These are phyloP conservation scores for Monosporascus sp. DNA, from an alignment of 2,329 filamentous ascomycete species.

Conservation along the genomic window DNA sequence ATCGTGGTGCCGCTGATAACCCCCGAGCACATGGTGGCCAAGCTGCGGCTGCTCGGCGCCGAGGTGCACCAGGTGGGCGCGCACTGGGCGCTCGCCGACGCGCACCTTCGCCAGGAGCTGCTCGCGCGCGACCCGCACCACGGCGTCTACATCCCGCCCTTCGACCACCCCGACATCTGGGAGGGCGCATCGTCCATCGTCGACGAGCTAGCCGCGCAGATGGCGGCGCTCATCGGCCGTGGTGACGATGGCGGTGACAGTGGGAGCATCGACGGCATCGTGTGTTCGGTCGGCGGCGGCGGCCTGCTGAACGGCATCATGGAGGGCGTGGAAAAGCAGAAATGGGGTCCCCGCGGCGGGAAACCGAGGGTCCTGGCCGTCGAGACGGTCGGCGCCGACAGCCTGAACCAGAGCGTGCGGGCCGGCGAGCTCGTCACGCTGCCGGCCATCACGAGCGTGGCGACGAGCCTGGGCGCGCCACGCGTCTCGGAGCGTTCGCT, in stretches of 20 bases:
- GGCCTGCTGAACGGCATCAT: constrained; percentile 74
- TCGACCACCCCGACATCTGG: constrained; percentile 66
- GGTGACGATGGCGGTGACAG: constrained; percentile 19
- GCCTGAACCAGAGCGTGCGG: constrained; percentile 57
- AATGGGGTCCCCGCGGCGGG: constrained; percentile 24
- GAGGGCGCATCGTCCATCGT: constrained; percentile 57
- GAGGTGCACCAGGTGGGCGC: constrained; percentile 64
- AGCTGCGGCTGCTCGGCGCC: constrained; percentile 63
- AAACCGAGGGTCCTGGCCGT: constrained; percentile 57
- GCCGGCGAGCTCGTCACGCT: constrained; percentile 56
- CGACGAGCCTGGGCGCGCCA: constrained; percentile 68
- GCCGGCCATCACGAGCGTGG: constrained; percentile 67
- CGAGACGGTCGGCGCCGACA: constrained; percentile 71
- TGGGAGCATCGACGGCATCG: constrained; percentile 55
- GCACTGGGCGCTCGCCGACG: constrained; percentile 65
- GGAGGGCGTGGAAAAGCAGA: constrained; percentile 54
- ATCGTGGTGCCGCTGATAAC: constrained; percentile 68
- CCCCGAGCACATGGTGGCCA: constrained; percentile 63
- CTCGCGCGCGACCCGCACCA: constrained; percentile 42
- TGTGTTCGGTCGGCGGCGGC: constrained; percentile 77
- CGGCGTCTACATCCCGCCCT: constrained; percentile 64
- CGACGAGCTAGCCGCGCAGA: constrained; percentile 39
- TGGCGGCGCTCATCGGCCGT: constrained; percentile 18
- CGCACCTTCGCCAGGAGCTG: constrained; percentile 55
- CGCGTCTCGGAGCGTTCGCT: constrained; percentile 65